Percentiles rank a stretch among this genome's conserved stretches.
Evolutionary conservation across 345 rosid genomes (phyloP).

Genomic region (Linum usitatissimum): DNA sequence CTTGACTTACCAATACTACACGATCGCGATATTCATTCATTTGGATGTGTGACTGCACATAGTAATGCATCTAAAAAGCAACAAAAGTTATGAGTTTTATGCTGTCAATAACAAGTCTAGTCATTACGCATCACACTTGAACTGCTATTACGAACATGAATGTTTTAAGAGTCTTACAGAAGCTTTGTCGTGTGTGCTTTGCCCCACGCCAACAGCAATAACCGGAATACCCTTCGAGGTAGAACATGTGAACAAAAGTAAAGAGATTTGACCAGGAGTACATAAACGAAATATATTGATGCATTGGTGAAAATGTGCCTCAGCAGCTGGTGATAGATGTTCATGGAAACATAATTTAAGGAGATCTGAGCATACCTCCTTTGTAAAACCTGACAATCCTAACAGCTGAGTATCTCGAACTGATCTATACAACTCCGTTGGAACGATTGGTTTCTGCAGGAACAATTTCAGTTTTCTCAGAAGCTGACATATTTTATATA

Average conservation of each 20-base stretch:
- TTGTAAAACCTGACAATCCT: slow-evolving; percentile 21
- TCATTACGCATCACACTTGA: too few species aligned
- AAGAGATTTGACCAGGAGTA: not conserved
- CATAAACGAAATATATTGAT: not conserved
- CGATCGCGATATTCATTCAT: slow-evolving; percentile 10
- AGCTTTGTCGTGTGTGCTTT: slow-evolving; percentile 6
- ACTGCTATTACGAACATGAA: too few species aligned
- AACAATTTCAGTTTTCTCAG: not conserved
- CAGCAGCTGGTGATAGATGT: not conserved
- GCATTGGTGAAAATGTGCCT: not conserved
- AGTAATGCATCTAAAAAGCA: slow-evolving; percentile 56
- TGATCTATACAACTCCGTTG: slow-evolving; percentile 17
- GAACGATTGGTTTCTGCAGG: slow-evolving; percentile 31
- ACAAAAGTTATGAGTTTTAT: not conserved
- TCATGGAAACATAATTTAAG: slow-evolving; percentile 1
- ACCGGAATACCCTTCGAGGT: slow-evolving; percentile 9
- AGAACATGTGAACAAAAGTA: not conserved
- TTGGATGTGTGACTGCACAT: slow-evolving; percentile 25
- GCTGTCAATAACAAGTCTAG: too few species aligned
- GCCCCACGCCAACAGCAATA: slow-evolving; percentile 7
- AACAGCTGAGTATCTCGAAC: slow-evolving; percentile 27
- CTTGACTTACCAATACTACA: slow-evolving; percentile 2
- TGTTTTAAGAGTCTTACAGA: slow-evolving; percentile 4
- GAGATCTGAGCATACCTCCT: slow-evolving; percentile 14
- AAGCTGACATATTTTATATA: not conserved